phyloP scores from a whole-genome alignment of 352 stramenopile species.

The Pseudoperonospora humuli region DNA sequence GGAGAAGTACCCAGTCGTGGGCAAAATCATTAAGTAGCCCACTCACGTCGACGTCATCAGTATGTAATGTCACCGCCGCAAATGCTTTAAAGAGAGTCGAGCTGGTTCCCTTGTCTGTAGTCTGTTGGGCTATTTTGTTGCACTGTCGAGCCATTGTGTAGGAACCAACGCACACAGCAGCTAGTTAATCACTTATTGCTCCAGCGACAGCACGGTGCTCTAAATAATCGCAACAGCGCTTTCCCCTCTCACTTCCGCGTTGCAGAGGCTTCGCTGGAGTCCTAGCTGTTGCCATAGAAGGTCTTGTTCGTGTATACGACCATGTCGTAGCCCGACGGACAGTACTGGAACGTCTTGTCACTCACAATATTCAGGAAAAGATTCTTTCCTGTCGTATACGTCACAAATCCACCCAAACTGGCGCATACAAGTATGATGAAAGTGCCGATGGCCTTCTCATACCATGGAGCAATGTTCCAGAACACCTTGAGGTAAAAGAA shows the following conservation, averaged over 20 bases:
- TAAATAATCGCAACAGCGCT: conserved; percentile 13
- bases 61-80: conserved; percentile 3
- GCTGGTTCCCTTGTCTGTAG: too few relatives aligned
- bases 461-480: conserved; percentile 36
- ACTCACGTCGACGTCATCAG: conserved; percentile 5
- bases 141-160: too few relatives aligned
- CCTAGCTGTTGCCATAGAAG: conserved; percentile 39
- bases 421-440: conserved; percentile 35
- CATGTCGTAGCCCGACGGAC: conserved; percentile 35
- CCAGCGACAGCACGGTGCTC: conserved; percentile 7
- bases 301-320: conserved; percentile 41
- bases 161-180: too few relatives aligned
- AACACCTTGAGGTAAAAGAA: conserved; percentile 69
- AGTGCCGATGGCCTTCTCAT: conserved; percentile 31
- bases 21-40: conserved; percentile 48
- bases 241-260: not conserved
- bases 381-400: conserved; percentile 37
- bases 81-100: conserved; percentile 11
- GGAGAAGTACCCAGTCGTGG: conserved; percentile 92
- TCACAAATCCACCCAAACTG: conserved; percentile 31
- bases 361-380: conserved; percentile 30
- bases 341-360: conserved; percentile 50
- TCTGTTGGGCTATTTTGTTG: too few relatives aligned
- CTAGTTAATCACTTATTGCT: not conserved
- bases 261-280: too few relatives aligned